Percentiles rank a stretch among this genome's conserved stretches.
Conservation (phyloP, 73 alveolate species). For the Blepharisma japonicum region DNA sequence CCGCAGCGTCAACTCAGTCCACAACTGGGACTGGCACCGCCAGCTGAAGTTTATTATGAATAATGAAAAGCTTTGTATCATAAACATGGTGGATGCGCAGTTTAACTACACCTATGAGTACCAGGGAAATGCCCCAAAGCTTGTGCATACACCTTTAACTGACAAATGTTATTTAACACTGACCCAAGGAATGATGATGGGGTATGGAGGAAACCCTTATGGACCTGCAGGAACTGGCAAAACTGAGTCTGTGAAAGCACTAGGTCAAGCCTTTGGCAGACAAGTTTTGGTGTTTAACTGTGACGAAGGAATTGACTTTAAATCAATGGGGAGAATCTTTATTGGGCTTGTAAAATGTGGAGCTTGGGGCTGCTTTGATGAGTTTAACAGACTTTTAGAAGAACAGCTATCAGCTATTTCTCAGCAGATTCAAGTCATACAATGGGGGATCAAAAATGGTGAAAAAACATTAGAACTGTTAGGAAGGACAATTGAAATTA, state of each 20-base stretch:
- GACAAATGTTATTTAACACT: slow-evolving; percentile 99
- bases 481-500: slow-evolving; percentile 55
- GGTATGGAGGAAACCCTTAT: slow-evolving; percentile 99
- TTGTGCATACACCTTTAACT: slow-evolving; percentile 99
- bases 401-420: slow-evolving; percentile 99
- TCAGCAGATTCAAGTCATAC: slow-evolving; percentile 89
- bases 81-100: slow-evolving; percentile 95
- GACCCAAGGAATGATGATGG: slow-evolving; percentile 99
- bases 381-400: slow-evolving; percentile 98
- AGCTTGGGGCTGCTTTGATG: slow-evolving; percentile 99
- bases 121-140: slow-evolving; percentile 99
- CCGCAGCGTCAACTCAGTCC: slow-evolving; percentile 69
- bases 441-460: slow-evolving; percentile 79
- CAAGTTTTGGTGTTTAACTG: slow-evolving; percentile 99
- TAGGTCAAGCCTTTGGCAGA: slow-evolving; percentile 99
- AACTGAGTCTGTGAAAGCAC: slow-evolving; percentile 99
- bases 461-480: slow-evolving; percentile 79
- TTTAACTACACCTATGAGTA: slow-evolving; percentile 95
- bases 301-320: slow-evolving; percentile 99
- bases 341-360: slow-evolving; percentile 99
- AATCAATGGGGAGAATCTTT: slow-evolving; percentile 99
- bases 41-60: slow-evolving; percentile 90
- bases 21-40: slow-evolving; percentile 98
- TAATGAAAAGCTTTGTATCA: slow-evolving; percentile 57
- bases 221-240: slow-evolving; percentile 99